Evolutionary conservation across 2,329 filamentous ascomycete genomes (phyloP), one percentile per base, ranked within the genome.

Genomic region (Hypomyces perniciosus): DNA sequence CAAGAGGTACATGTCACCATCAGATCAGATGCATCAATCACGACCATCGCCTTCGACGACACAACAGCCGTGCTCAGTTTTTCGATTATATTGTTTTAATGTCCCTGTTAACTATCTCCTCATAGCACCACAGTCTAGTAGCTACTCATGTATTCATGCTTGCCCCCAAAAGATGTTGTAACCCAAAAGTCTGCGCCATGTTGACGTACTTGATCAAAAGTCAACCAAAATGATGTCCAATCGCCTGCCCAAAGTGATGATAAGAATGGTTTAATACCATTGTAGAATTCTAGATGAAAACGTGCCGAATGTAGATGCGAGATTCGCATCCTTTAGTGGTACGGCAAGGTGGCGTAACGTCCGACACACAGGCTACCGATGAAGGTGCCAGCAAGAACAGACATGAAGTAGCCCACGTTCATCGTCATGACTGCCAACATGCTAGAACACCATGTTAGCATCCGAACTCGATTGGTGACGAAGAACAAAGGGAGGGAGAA

Each of bases 351-450:
- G 29, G 73, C 73, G 60, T 83, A 93, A 56, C 90, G 80, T 30
- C 90, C 90, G 54, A 93, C 78, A 0, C 81, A 79, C 40, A 97
- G 70, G 65, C 93, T 93, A 27, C 92, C 92, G n/a, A 95, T 64
- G 63, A 97, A 96, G 2, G 86, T 80, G 34, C 88, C 88, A 1
- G 76, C 84, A 6, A 93, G 76, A n/a, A 91, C 78, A 0, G 87
- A 90, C 49, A 90, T 69, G 66, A 92, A 92, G 65, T 93, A 93
- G 9, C 88, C 89, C 12, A 92, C 79, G 60, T 93, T 93, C 73
- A 89, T 82, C 1, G 88, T 91, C 89, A 93, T 96, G 64, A 95
- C 86, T 10, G 87, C 88, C 71, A 96, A 72, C 90, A 96, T 96
- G 53, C 90, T 96, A 47, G 5, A n/a, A 10, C 6, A 27, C 3